These are phyloP conservation scores for Fusarium liriodendri DNA, from an alignment of 2,329 filamentous ascomycete genomes.

Conservation along the genomic window DNA sequence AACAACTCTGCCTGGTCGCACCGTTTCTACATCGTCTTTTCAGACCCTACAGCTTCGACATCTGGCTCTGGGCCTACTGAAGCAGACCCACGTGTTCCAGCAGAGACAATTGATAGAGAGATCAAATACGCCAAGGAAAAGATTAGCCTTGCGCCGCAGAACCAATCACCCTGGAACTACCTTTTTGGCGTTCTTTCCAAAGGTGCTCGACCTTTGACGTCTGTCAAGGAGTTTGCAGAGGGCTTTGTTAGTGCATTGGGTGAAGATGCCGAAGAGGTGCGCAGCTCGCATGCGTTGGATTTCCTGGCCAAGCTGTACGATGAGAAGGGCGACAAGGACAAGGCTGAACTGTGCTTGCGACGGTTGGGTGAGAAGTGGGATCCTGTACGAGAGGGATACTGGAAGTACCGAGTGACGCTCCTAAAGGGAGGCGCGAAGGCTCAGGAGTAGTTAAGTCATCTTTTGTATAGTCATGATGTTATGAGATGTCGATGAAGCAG, in stretches of 20 bases:
- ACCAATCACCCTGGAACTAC: slow-evolving; percentile 95
- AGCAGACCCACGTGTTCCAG: slow-evolving; percentile 67
- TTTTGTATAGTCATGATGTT: neutral
- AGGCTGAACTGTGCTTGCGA: slow-evolving; percentile 76
- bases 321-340: slow-evolving; percentile 65
- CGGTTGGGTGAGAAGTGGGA: slow-evolving; percentile 89
- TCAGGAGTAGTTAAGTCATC: slow-evolving; percentile 11
- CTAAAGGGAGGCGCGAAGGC: slow-evolving; percentile 28
- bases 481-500: neutral
- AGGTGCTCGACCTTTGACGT: slow-evolving; percentile 63
- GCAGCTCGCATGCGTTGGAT: slow-evolving; percentile 76
- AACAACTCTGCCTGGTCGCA: slow-evolving; percentile 99
- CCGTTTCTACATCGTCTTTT: slow-evolving; percentile 92
- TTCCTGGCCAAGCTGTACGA: slow-evolving; percentile 76
- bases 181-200: slow-evolving; percentile 80
- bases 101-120: slow-evolving; percentile 77
- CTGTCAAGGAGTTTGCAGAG: slow-evolving; percentile 60
- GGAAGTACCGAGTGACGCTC: slow-evolving; percentile 70
- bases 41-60: slow-evolving; percentile 65
- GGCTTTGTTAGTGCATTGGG: slow-evolving; percentile 63
- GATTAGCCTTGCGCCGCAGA: slow-evolving; percentile 86
- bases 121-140: slow-evolving; percentile 78
- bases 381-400: slow-evolving; percentile 90
- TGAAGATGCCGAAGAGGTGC: slow-evolving; percentile 62
- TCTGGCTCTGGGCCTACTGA: slow-evolving; percentile 61